These are phyloP conservation scores for Sedum album DNA, from an alignment of 164 flowering plant genomes.

Conservation along the genomic window DNA sequence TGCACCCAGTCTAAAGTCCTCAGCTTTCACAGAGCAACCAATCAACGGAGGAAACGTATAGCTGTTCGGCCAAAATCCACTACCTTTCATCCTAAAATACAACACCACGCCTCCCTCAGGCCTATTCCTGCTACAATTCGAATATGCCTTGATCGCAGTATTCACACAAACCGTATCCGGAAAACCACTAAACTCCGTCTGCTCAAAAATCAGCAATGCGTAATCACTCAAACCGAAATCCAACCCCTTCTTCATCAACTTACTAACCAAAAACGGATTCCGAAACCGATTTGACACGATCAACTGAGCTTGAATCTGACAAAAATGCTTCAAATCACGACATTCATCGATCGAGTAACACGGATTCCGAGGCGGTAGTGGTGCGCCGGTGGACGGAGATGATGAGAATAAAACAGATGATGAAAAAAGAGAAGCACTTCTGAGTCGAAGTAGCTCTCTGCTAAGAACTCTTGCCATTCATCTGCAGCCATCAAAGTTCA, in stretches of 20 bases:
- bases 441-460: conserved; percentile 20
- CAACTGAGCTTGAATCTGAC: conserved; percentile 51
- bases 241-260: conserved; percentile 28
- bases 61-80: conserved; percentile 41
- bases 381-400: background rate
- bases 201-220: conserved; percentile 31
- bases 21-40: conserved; percentile 30
- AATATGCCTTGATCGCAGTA: conserved; percentile 42
- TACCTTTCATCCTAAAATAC: conserved; percentile 34
- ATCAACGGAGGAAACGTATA: conserved; percentile 44
- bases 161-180: conserved; percentile 46
- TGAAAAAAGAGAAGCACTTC: conserved; percentile 7
- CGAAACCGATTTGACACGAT: conserved; percentile 35
- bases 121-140: conserved; percentile 13
- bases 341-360: conserved; percentile 22
- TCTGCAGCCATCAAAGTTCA: conserved; percentile 27
- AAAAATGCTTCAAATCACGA: conserved; percentile 24
- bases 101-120: conserved; percentile 30
- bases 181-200: conserved; percentile 21
- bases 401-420: background rate
- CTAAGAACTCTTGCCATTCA: conserved; percentile 48
- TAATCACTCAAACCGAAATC: conserved; percentile 28
- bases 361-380: conserved; percentile 8
- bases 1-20: conserved; percentile 20
- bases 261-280: conserved; percentile 33